Conservation (phyloP, 352 stramenopile genomes). For the Phytophthora pisi region DNA sequence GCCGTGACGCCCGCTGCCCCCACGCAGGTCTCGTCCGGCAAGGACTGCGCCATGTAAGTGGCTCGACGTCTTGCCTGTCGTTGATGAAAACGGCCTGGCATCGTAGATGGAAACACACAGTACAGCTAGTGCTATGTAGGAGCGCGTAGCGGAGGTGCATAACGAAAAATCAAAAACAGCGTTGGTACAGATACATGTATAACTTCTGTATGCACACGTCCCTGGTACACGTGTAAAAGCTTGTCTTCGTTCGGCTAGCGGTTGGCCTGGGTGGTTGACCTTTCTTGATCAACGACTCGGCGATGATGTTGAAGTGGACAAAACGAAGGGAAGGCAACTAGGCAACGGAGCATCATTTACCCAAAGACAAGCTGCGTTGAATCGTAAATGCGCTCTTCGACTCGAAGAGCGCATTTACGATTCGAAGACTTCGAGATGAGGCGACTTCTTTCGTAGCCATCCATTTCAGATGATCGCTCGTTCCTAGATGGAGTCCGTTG, state of each 20-base stretch:
- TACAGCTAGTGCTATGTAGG: constrained; percentile 17
- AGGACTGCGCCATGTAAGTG: constrained; percentile 39
- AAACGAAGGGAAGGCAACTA: background rate
- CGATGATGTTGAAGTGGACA: background rate
- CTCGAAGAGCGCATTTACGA: background rate
- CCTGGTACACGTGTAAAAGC: background rate
- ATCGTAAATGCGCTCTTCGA: too few relatives aligned
- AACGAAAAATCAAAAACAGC: constrained; percentile 31
- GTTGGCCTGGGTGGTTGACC: background rate
- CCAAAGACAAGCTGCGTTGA: too few relatives aligned
- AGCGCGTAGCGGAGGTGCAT: constrained; percentile 30
- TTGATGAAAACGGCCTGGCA: constrained; percentile 26
- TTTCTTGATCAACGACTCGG: background rate
- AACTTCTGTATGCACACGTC: constrained; percentile 2
- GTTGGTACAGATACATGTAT: constrained; percentile 32
- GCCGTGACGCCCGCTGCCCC: constrained; percentile 19
- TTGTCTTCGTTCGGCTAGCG: background rate
- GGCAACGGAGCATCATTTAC: too few relatives aligned
- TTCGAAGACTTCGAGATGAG: too few relatives aligned
- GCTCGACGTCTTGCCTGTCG: constrained; percentile 2
- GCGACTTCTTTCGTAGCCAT: background rate
- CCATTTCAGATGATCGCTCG: background rate
- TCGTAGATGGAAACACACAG: constrained; percentile 12
- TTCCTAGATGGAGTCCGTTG: background rate
- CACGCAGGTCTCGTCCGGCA: constrained; percentile 21